Evolutionary conservation across 371 early-diverging fungal species (phyloP), one percentile per base, ranked within the genome.

Genomic region (Rhizopus sp.): DNA sequence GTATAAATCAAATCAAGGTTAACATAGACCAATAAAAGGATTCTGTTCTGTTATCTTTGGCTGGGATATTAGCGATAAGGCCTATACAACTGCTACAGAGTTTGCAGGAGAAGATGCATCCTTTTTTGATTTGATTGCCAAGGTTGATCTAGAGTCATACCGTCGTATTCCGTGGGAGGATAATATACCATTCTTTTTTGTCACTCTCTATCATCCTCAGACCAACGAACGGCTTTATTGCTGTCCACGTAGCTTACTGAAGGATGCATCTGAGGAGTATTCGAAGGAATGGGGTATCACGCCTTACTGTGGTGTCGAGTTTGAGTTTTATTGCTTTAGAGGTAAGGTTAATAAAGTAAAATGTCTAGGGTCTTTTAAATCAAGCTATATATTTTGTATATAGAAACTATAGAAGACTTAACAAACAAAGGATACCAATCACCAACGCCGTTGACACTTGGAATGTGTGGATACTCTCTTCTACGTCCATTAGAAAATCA

Each of bases 11-110:
- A 23, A 23, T 2, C 2, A 23, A 31, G 5, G 33, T 31, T n/a
- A 37, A n/a, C 4, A 31, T n/a, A 7, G 5, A 23, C 32, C 32
- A 12, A 53, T 3, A 12, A 15, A 23, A 90, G 91, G 89, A 0
- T 93, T 92, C 60, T 91, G 93, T 65, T 85, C 85, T 9, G 88
- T 92, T n/a, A 68, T 90, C n/a, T 91, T 88, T 72, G 91, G 88
- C 7, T 93, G 92, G 94, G 93, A 93, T 63, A 78, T 88, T 62
- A 82, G 83, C 33, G 88, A 88, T 64, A 72, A 68, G 32, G 39
- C 69, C 6, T 86, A 87, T 45, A 52, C 66, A 0, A 70, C 67
- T 0, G 32, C 52, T 9, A 41, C 60, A 15, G 70, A 72, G 50
- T 69, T 62, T 48, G 49, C 60, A 37, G 70, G 65, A 0, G 53